These are phyloP conservation scores for Sugiyamaella americana DNA, from an alignment of 805 yeast species.

Conservation along the genomic window DNA sequence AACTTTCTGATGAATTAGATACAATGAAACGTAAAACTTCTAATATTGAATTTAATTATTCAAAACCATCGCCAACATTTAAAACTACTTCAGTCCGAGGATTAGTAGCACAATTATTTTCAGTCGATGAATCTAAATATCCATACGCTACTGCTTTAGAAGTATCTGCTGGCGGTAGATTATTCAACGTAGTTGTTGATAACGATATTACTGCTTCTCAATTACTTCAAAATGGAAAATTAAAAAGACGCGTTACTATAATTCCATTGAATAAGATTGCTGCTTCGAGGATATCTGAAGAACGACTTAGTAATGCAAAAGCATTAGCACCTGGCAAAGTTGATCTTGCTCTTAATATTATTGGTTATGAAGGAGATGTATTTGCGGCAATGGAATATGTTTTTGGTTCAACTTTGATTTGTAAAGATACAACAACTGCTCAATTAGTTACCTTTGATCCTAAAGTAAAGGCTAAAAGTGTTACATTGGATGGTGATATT, in stretches of 20 bases:
- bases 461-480: conserved; percentile 68
- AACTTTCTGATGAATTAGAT: conserved; percentile 44
- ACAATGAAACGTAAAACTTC: conserved; percentile 57
- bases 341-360: conserved; percentile 78
- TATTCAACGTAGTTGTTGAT: conserved; percentile 88
- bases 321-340: conserved; percentile 76
- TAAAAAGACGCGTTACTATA: conserved; percentile 79
- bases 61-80: conserved; percentile 58
- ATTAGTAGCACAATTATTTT: conserved; percentile 79
- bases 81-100: conserved; percentile 68
- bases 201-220: conserved; percentile 79
- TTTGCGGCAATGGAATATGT: conserved; percentile 82
- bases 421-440: conserved; percentile 84
- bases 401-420: conserved; percentile 84
- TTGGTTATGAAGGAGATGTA: conserved; percentile 67
- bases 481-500: conserved; percentile 87
- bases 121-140: conserved; percentile 48
- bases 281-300: conserved; percentile 48
- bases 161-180: conserved; percentile 86
- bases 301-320: conserved; percentile 60
- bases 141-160: conserved; percentile 79
- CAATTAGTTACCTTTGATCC: conserved; percentile 84
- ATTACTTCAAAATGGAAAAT: conserved; percentile 67
- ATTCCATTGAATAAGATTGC: conserved; percentile 86
- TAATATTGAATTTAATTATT: conserved; percentile 68